These are phyloP conservation scores for Trichophyton mentagrophytes DNA, from an alignment of 2,329 filamentous ascomycete species.

Conservation along the genomic window DNA sequence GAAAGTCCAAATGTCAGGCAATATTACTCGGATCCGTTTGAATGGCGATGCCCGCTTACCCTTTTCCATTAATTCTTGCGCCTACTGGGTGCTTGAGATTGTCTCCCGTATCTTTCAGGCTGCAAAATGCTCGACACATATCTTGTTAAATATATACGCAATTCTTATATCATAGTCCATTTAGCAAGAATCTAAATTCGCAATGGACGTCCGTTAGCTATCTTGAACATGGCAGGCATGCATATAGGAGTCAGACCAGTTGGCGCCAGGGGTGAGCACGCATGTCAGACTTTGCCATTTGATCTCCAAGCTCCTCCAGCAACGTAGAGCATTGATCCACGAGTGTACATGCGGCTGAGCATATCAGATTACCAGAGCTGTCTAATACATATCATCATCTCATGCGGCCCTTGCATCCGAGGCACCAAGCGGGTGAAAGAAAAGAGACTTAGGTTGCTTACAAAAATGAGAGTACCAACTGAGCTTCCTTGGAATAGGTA, in stretches of 20 bases:
- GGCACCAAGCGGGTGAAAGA: background rate
- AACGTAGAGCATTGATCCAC: conserved; percentile 10
- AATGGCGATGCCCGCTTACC: too few relatives aligned
- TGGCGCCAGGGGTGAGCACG: background rate
- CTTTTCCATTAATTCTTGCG: too few relatives aligned
- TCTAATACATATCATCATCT: conserved; percentile 26
- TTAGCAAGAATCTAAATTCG: background rate
- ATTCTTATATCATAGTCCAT: background rate
- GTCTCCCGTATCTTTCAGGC: too few relatives aligned
- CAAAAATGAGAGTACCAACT: background rate
- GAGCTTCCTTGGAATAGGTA: background rate
- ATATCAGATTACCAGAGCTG: conserved; percentile 35
- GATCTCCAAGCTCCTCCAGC: conserved; percentile 34
- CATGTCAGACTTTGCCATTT: conserved; percentile 34
- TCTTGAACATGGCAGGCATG: background rate
- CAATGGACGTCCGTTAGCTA: background rate
- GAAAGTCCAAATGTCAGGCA: too few relatives aligned
- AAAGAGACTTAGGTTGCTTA: background rate
- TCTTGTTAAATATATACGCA: too few relatives aligned
- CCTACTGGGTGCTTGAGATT: too few relatives aligned
- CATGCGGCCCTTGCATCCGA: background rate
- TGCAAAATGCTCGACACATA: too few relatives aligned
- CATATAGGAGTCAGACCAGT: too few relatives aligned
- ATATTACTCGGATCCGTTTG: too few relatives aligned
- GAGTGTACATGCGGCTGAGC: conserved; percentile 28